phyloP scores from a whole-genome alignment of 2,329 filamentous ascomycete species.

The Claviceps sp. region DNA sequence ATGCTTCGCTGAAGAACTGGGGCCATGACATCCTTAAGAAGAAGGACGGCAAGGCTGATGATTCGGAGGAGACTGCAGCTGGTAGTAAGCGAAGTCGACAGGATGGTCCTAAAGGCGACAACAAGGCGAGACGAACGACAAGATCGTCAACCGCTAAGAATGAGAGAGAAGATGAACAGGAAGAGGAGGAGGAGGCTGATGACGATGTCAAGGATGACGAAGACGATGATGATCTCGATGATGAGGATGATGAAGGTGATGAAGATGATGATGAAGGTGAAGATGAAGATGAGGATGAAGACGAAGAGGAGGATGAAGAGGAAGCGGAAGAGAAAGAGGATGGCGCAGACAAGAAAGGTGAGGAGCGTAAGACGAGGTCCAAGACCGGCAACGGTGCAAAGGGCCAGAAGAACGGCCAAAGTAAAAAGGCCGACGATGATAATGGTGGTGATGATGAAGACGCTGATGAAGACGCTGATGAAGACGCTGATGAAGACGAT shows the following conservation, averaged over 20 bases:
- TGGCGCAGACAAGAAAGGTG: not conserved
- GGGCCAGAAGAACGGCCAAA: not conserved
- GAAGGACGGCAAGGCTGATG: conserved; percentile 7
- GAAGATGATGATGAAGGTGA: conserved; percentile 5
- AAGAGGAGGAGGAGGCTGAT: conserved; percentile 2
- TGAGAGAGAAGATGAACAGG: conserved; percentile 1
- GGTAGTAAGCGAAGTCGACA: conserved; percentile 17
- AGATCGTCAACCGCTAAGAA: conserved; percentile 3
- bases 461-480: not conserved
- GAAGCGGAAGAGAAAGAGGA: not conserved
- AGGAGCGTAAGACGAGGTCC: not conserved
- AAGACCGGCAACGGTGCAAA: not conserved
- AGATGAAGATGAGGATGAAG: not conserved
- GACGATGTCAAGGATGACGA: conserved; percentile 3
- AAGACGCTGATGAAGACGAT: not conserved
- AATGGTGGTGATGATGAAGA: not conserved
- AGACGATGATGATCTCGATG: conserved; percentile 2
- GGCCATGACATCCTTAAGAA: conserved; percentile 39
- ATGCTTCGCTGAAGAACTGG: conserved; percentile 51
- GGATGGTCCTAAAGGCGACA: conserved; percentile 12
- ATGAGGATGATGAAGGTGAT: conserved; percentile 2
- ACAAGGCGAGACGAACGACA: conserved; percentile 20
- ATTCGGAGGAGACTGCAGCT: conserved; percentile 4
- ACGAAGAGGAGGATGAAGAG: conserved; percentile 4
- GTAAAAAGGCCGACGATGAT: not conserved